Percentiles rank a stretch among this genome's conserved stretches.
phyloP scores from a whole-genome alignment of 306 rosid genomes.

The Luffa acutangula region DNA sequence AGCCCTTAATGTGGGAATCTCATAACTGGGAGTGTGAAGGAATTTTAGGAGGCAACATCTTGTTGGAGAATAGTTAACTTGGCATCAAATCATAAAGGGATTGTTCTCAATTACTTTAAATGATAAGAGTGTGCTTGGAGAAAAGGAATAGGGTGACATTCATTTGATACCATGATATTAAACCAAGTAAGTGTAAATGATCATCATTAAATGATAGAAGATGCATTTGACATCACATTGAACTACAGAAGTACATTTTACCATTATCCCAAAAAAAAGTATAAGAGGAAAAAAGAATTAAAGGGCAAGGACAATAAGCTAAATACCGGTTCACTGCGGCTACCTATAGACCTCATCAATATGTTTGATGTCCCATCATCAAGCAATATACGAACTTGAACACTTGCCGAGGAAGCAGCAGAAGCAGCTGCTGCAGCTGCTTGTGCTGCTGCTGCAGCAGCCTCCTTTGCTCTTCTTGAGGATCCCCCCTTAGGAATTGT shows the following conservation, averaged over 20 bases:
- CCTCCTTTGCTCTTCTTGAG: conserved; percentile 88
- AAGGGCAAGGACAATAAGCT: conserved; percentile 14
- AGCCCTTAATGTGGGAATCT: neutral
- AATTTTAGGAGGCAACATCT: neutral
- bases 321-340: conserved; percentile 78
- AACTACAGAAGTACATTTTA: neutral
- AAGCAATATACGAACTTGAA: conserved; percentile 94
- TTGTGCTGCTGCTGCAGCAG: conserved; percentile 92
- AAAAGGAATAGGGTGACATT: neutral
- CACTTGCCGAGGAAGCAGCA: conserved; percentile 91
- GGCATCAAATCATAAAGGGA: neutral
- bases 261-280: neutral
- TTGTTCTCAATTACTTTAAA: neutral
- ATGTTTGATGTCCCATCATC: conserved; percentile 99
- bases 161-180: neutral
- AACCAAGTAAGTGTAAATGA: neutral
- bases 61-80: neutral
- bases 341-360: conserved; percentile 85
- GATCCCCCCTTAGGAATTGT: conserved; percentile 73
- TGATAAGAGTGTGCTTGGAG: neutral
- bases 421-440: conserved; percentile 97
- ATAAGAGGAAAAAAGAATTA: neutral
- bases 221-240: neutral
- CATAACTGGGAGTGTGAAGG: neutral
- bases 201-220: neutral